phyloP scores from a whole-genome alignment of 495 filamentous ascomycete genomes.

The Chaetomium cochliodes region DNA sequence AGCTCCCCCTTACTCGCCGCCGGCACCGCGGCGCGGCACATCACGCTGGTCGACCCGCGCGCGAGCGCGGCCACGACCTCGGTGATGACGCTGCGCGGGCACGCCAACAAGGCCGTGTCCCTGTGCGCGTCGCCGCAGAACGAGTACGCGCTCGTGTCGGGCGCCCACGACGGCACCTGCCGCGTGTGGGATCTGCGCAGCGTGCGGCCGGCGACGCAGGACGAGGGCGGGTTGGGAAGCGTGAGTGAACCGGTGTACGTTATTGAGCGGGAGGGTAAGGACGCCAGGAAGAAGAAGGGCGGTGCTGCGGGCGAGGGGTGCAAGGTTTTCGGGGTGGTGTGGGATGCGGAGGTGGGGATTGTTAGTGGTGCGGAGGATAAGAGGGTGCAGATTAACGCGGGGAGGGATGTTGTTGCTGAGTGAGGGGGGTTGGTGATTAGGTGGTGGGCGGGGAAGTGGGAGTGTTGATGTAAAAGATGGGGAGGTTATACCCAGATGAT shows the following conservation, averaged over 20 bases:
- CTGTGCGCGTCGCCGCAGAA: constrained; percentile 70
- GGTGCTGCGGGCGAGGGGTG: constrained; percentile 69
- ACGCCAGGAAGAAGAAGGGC: constrained; percentile 53
- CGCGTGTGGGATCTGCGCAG: constrained; percentile 88
- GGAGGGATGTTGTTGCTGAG: constrained; percentile 40
- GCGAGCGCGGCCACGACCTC: constrained; percentile 66
- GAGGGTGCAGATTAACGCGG: constrained; percentile 83
- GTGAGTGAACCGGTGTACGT: constrained; percentile 80
- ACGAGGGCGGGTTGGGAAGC: constrained; percentile 54
- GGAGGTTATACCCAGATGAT: constrained; percentile 4
- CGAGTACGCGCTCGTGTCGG: constrained; percentile 76
- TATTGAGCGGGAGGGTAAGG: constrained; percentile 68
- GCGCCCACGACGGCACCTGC: constrained; percentile 84
- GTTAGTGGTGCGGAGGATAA: constrained; percentile 91
- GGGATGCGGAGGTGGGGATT: constrained; percentile 82
- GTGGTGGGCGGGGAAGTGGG: not conserved
- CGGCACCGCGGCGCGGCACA: constrained; percentile 80
- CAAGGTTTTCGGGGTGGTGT: constrained; percentile 88
- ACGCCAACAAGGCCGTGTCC: constrained; percentile 76
- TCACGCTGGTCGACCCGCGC: constrained; percentile 87
- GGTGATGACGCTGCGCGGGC: constrained; percentile 85
- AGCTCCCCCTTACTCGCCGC: constrained; percentile 68
- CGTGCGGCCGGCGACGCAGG: constrained; percentile 62
- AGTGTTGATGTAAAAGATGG: constrained; percentile 1
- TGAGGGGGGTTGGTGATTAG: not conserved